Conservation (phyloP, 2,329 filamentous ascomycete species). For the Neopestalotiopsis sp. region DNA sequence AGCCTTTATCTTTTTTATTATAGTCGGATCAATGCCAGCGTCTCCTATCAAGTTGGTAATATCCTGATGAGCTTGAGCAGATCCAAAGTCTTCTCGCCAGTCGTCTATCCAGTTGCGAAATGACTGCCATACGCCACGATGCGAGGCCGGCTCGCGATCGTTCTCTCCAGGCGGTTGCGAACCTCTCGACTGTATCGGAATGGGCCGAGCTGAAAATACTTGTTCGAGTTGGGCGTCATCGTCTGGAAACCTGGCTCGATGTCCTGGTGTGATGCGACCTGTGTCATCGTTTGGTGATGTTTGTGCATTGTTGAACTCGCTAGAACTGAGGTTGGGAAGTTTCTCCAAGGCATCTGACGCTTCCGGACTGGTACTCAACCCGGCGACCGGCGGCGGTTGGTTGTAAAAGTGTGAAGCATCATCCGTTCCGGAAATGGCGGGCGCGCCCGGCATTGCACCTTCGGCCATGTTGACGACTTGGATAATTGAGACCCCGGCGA, state of each 20-base stretch:
- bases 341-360: slow-evolving; percentile 7
- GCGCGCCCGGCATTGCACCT: slow-evolving; percentile 20
- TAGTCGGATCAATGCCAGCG: slow-evolving; percentile 21
- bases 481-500: not conserved
- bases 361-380: slow-evolving; percentile 14
- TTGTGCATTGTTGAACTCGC: not conserved
- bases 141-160: slow-evolving; percentile 18
- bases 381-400: slow-evolving; percentile 21
- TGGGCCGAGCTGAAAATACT: slow-evolving; percentile 8
- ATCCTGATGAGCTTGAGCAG: slow-evolving; percentile 18
- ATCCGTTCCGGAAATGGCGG: slow-evolving; percentile 20
- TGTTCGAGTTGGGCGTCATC: slow-evolving; percentile 1
- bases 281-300: slow-evolving; percentile 3
- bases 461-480: slow-evolving; percentile 19
- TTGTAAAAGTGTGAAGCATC: slow-evolving; percentile 19
- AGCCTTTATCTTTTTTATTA: slow-evolving; percentile 18
- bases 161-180: slow-evolving; percentile 15
- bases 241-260: slow-evolving; percentile 12
- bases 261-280: not conserved
- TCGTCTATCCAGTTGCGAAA: slow-evolving; percentile 16
- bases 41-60: slow-evolving; percentile 21
- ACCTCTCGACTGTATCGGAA: not conserved
- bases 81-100: slow-evolving; percentile 18
- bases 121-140: slow-evolving; percentile 20
- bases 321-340: not conserved